A percentile compares a stretch with the other conserved stretches of the same genome.
Evolutionary conservation across 108 stramenopile genomes (phyloP).

Genomic region (Nitzschia putrida): DNA sequence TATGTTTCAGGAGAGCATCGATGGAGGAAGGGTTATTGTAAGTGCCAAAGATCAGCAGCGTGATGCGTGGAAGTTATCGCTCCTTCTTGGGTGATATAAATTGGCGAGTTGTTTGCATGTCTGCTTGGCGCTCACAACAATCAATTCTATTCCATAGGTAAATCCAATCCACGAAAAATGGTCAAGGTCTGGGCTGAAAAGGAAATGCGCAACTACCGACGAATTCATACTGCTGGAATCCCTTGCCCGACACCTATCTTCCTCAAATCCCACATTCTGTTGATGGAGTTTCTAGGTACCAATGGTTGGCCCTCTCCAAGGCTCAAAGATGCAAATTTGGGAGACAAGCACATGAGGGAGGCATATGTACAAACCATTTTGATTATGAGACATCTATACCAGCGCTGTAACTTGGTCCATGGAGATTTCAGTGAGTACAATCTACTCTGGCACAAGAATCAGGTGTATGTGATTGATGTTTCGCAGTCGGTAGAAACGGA

Average conservation of each 20-base stretch:
- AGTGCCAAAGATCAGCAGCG: slow-evolving; percentile 17
- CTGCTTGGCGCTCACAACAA: neutral
- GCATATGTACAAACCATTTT: slow-evolving; percentile 86
- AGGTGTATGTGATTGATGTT: slow-evolving; percentile 96
- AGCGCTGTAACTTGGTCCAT: slow-evolving; percentile 90
- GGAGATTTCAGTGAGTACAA: slow-evolving; percentile 96
- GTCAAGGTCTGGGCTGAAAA: slow-evolving; percentile 99
- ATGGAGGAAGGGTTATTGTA: slow-evolving; percentile 96
- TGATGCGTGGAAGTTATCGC: neutral
- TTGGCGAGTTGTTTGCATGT: too few relatives aligned
- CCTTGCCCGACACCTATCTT: slow-evolving; percentile 88
- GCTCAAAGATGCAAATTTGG: slow-evolving; percentile 86
- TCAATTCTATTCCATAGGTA: slow-evolving; percentile 29
- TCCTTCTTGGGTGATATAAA: neutral
- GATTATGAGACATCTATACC: slow-evolving; percentile 89
- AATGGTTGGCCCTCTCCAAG: slow-evolving; percentile 96
- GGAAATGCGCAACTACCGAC: slow-evolving; percentile 95
- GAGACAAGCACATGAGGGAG: slow-evolving; percentile 67
- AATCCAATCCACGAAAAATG: slow-evolving; percentile 99
- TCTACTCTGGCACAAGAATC: slow-evolving; percentile 90
- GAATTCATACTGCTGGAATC: slow-evolving; percentile 85
- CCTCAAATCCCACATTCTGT: slow-evolving; percentile 90
- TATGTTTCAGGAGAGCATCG: slow-evolving; percentile 98
- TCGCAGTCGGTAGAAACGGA: slow-evolving; percentile 95
- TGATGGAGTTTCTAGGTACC: slow-evolving; percentile 98